Conservation (phyloP, 805 yeast species). For the Saccharomycopsis selenospora region DNA sequence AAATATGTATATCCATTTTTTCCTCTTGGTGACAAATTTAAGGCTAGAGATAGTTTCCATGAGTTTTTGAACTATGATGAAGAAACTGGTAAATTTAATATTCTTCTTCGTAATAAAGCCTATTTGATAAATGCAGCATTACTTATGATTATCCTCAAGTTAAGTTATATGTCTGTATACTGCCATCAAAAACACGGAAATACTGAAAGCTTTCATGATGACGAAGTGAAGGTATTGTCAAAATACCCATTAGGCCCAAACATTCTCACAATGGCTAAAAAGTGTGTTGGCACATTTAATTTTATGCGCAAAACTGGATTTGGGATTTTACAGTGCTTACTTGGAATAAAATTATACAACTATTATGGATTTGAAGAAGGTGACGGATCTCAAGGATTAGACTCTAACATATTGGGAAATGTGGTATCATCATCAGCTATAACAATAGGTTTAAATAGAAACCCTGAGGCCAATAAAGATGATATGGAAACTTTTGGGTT, state of each 20-base stretch:
- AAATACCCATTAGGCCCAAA: constrained; percentile 35
- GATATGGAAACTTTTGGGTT: background rate
- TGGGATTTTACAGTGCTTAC: constrained; percentile 37
- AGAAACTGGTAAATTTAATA: constrained; percentile 28
- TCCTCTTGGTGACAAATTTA: constrained; percentile 38
- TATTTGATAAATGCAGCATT: constrained; percentile 42
- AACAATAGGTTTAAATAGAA: constrained; percentile 40
- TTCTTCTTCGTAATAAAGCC: constrained; percentile 33
- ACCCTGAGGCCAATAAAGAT: constrained; percentile 24
- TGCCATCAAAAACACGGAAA: constrained; percentile 21
- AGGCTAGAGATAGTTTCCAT: constrained; percentile 28
- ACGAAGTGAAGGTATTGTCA: constrained; percentile 28
- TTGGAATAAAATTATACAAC: constrained; percentile 35
- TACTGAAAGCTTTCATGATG: constrained; percentile 23
- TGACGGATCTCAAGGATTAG: constrained; percentile 40
- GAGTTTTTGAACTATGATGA: constrained; percentile 24
- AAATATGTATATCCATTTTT: constrained; percentile 38
- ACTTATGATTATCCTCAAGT: constrained; percentile 36
- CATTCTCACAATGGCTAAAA: constrained; percentile 32
- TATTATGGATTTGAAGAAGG: constrained; percentile 42
- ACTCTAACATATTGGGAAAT: constrained; percentile 33
- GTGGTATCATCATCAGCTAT: constrained; percentile 35
- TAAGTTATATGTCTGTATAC: constrained; percentile 35
- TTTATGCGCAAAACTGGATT: constrained; percentile 34
- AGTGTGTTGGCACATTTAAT: constrained; percentile 36